Percentiles rank a stretch among this genome's conserved stretches.
These are phyloP conservation scores for Beauveria sp. DNA, from an alignment of 2,329 filamentous ascomycete genomes.

Conservation along the genomic window DNA sequence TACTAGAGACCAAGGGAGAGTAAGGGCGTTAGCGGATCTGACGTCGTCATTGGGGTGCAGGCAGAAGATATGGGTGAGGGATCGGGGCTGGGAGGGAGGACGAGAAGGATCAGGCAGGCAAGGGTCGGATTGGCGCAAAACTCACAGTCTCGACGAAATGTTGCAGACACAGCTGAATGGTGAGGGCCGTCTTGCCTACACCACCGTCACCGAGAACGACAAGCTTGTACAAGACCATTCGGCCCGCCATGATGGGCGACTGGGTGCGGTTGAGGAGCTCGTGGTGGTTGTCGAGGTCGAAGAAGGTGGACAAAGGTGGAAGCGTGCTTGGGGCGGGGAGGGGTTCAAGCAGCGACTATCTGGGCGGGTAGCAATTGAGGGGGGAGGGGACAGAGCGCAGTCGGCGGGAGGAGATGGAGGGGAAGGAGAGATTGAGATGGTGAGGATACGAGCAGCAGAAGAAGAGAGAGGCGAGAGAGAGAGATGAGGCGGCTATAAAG, in stretches of 20 bases:
- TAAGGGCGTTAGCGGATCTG: not conserved
- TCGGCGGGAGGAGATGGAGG: not conserved
- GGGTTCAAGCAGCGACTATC: constrained; percentile 1
- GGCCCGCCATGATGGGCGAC: constrained; percentile 63
- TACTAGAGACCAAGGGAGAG: constrained; percentile 44
- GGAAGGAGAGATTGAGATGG: not conserved
- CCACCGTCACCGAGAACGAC: constrained; percentile 92
- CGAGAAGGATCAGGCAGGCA: not conserved
- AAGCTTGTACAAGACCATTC: constrained; percentile 94
- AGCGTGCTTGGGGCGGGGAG: not conserved
- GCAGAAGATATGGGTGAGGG: not conserved
- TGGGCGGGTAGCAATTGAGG: not conserved
- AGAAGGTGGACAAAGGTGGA: not conserved
- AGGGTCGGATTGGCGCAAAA: constrained; percentile 16
- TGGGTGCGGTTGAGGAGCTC: constrained; percentile 3
- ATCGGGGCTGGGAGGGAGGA: not conserved
- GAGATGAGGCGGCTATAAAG: not conserved
- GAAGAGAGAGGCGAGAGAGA: not conserved
- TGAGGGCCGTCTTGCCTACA: constrained; percentile 88
- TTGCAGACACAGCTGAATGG: constrained; percentile 93
- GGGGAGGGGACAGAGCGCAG: not conserved
- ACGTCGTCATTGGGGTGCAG: not conserved
- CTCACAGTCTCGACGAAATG: constrained; percentile 92
- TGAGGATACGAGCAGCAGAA: not conserved
- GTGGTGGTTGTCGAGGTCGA: not conserved